Conservation (phyloP, 2,329 filamentous ascomycete genomes). For the Botryotinia globosa region DNA sequence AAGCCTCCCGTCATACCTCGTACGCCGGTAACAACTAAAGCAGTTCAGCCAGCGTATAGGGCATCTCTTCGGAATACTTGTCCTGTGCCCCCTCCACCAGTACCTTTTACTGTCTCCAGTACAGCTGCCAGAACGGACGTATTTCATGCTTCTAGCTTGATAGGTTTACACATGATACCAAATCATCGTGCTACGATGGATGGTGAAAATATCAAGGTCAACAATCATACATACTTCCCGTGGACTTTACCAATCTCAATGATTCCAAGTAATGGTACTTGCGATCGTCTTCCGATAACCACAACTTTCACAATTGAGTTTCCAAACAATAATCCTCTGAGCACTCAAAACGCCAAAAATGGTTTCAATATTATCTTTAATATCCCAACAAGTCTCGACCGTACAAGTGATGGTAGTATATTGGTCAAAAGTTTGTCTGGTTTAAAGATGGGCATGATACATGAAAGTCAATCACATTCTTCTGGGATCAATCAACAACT, state of each 20-base stretch:
- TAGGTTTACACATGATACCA: conserved; percentile 75
- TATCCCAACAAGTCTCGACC: conserved; percentile 46
- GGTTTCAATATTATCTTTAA: conserved; percentile 44
- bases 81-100: conserved; percentile 55
- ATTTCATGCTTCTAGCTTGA: conserved; percentile 84
- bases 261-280: conserved; percentile 75
- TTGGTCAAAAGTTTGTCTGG: conserved; percentile 54
- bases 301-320: conserved; percentile 68
- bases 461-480: conserved; percentile 50
- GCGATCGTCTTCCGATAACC: conserved; percentile 66
- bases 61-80: conserved; percentile 53
- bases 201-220: conserved; percentile 17
- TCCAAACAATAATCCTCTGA: conserved; percentile 45
- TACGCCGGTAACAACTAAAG: conserved; percentile 25
- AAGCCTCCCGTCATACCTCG: conserved; percentile 21
- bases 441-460: conserved; percentile 63
- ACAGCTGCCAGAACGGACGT: conserved; percentile 77
- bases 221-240: conserved; percentile 81
- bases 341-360: conserved; percentile 12
- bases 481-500: conserved; percentile 38
- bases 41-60: conserved; percentile 41
- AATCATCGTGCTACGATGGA: conserved; percentile 53
- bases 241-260: conserved; percentile 83
- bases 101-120: conserved; percentile 72
- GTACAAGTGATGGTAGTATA: conserved; percentile 46